Evolutionary conservation across 2,329 filamentous ascomycete species (phyloP).

Genomic region (Arachnopeziza araneosa): DNA sequence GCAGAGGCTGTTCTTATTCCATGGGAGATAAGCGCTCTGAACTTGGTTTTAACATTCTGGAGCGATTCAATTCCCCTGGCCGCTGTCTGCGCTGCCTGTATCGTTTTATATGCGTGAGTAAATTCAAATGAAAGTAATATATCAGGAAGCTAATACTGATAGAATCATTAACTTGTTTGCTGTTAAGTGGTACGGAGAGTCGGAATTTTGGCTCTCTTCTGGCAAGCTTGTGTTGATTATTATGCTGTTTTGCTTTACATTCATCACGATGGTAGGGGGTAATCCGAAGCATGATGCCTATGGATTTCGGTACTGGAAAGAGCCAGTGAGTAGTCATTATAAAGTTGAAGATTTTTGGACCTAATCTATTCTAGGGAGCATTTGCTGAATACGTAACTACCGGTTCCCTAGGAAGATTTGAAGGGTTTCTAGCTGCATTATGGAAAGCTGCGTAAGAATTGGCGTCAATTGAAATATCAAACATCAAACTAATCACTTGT

Average conservation of each 20-base stretch:
- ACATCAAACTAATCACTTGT: too few relatives aligned
- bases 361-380: slow-evolving; percentile 47
- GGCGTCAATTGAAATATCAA: too few relatives aligned
- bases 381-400: slow-evolving; percentile 55
- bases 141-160: slow-evolving; percentile 11
- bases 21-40: slow-evolving; percentile 37
- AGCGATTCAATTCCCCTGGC: slow-evolving; percentile 33
- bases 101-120: slow-evolving; percentile 45
- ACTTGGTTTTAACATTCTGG: slow-evolving; percentile 42
- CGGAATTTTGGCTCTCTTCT: slow-evolving; percentile 61
- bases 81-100: slow-evolving; percentile 33
- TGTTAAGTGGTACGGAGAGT: slow-evolving; percentile 62
- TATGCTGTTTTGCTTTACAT: slow-evolving; percentile 53
- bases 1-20: slow-evolving; percentile 28
- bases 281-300: slow-evolving; percentile 65
- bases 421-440: slow-evolving; percentile 57
- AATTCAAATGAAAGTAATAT: not conserved
- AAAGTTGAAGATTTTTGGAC: not conserved
- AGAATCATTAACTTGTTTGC: slow-evolving; percentile 58
- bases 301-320: slow-evolving; percentile 64
- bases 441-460: slow-evolving; percentile 24
- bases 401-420: slow-evolving; percentile 61
- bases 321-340: slow-evolving; percentile 32
- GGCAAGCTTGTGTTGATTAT: slow-evolving; percentile 42
- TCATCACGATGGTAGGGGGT: slow-evolving; percentile 65